Percentiles rank a stretch among this genome's conserved stretches.
Evolutionary conservation across 305 asterid species (phyloP).

Genomic region (Ilex paraguariensis): DNA sequence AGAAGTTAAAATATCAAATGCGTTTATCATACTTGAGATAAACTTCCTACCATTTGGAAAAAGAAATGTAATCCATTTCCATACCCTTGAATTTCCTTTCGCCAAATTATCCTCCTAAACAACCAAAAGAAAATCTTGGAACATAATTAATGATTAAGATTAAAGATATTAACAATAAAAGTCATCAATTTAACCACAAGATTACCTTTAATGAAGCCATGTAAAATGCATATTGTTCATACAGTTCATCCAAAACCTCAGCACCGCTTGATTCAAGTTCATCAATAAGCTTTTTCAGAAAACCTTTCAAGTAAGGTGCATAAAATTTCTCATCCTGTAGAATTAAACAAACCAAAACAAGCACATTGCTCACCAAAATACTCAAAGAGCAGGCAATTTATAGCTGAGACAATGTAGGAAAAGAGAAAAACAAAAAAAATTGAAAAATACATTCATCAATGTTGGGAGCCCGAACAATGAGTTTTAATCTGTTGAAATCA

Average conservation of each 20-base stretch:
- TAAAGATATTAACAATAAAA: not conserved
- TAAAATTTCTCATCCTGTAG: slow-evolving; percentile 49
- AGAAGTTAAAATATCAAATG: not conserved
- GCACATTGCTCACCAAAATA: no score
- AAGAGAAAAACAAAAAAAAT: not conserved
- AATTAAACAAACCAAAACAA: not conserved
- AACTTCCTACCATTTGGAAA: slow-evolving; percentile 47
- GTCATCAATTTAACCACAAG: not conserved
- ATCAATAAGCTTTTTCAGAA: slow-evolving; percentile 67
- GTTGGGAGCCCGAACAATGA: no score
- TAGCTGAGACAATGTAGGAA: not conserved
- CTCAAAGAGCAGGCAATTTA: no score
- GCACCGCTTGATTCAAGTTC: slow-evolving; percentile 70
- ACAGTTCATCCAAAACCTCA: slow-evolving; percentile 68
- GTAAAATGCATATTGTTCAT: slow-evolving; percentile 56
- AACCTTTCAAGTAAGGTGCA: slow-evolving; percentile 55
- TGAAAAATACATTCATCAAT: not conserved
- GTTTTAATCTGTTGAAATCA: no score
- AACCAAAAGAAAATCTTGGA: not conserved
- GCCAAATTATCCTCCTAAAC: slow-evolving; percentile 44
- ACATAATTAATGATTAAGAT: not conserved
- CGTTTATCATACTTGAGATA: not conserved
- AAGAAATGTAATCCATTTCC: slow-evolving; percentile 70
- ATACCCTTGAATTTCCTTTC: slow-evolving; percentile 48
- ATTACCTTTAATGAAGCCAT: slow-evolving; percentile 60